Evolutionary conservation across 23 red algal genomes (phyloP).

Genomic region (Pyropia haitanensis): DNA sequence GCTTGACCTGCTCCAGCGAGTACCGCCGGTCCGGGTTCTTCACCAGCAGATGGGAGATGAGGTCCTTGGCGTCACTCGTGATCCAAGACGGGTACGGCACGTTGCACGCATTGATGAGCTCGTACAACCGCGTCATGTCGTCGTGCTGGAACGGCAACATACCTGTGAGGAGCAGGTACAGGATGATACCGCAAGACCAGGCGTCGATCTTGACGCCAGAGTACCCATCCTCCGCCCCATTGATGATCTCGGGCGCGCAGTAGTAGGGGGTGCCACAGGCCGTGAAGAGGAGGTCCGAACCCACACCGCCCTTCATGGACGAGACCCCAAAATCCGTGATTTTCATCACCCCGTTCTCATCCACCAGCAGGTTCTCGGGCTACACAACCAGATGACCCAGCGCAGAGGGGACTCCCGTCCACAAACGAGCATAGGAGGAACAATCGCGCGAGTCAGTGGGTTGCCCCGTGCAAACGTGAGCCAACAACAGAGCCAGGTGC

Average conservation of each 20-base stretch:
- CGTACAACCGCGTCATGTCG: slow-evolving; percentile 7
- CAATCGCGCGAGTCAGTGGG: too few relatives aligned
- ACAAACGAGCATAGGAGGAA: too few relatives aligned
- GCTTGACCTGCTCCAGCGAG: slow-evolving; percentile 18
- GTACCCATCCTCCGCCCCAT: background rate
- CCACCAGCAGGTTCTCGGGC: slow-evolving; percentile 27
- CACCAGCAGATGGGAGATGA: background rate
- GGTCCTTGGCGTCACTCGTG: background rate
- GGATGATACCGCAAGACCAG: slow-evolving; percentile 44
- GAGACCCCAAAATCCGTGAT: slow-evolving; percentile 33
- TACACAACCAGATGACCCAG: slow-evolving; percentile 63
- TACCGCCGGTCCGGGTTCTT: slow-evolving; percentile 12
- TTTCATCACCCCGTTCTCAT: slow-evolving; percentile 19
- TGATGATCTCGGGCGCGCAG: slow-evolving; percentile 5
- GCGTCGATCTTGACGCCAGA: slow-evolving; percentile 14
- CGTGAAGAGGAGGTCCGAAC: background rate
- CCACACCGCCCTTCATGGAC: background rate
- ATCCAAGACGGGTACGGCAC: slow-evolving; percentile 1
- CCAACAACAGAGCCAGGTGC: too few relatives aligned
- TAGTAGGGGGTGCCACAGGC: slow-evolving; percentile 12
- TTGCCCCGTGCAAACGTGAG: too few relatives aligned
- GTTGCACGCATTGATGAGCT: background rate
- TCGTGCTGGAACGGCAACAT: slow-evolving; percentile 43
- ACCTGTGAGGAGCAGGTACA: slow-evolving; percentile 35
- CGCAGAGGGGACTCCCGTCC: too few relatives aligned